phyloP scores from a whole-genome alignment of 306 rosid genomes.

The Myrica gale region DNA sequence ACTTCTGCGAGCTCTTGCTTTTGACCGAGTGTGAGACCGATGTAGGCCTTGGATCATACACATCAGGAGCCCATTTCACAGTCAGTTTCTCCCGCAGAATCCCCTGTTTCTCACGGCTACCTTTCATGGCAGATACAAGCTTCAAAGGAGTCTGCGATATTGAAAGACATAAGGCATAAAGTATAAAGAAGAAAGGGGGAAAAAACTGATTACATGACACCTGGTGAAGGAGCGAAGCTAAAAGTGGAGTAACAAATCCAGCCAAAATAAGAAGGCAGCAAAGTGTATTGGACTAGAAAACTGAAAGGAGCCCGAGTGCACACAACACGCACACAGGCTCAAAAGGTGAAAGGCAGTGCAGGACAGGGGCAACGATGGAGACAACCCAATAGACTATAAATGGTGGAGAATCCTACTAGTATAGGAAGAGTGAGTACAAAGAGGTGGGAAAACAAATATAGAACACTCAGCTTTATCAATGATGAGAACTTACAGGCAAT shows the following conservation, averaged over 20 bases:
- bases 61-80: constrained; percentile 87
- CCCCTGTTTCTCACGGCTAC: constrained; percentile 57
- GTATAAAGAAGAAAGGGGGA: not conserved
- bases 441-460: not conserved
- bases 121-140: constrained; percentile 82
- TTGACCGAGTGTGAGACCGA: constrained; percentile 51
- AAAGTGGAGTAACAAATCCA: not conserved
- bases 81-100: constrained; percentile 38
- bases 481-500: constrained; percentile 46
- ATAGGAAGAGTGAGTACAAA: not conserved
- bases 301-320: not conserved
- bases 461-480: constrained; percentile 3
- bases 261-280: not conserved
- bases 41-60: constrained; percentile 75
- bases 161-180: constrained; percentile 15
- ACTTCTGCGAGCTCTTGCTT: constrained; percentile 66
- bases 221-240: not conserved
- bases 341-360: not conserved
- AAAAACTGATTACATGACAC: not conserved
- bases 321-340: not conserved
- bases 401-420: not conserved
- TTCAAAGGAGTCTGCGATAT: constrained; percentile 51
- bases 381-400: too few relatives aligned
- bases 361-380: not conserved
- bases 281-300: not conserved